Percentiles rank a stretch among this genome's conserved stretches.
These are phyloP conservation scores for Hansenula sp. DNA, from an alignment of 1,139 yeast genomes.

Conservation along the genomic window DNA sequence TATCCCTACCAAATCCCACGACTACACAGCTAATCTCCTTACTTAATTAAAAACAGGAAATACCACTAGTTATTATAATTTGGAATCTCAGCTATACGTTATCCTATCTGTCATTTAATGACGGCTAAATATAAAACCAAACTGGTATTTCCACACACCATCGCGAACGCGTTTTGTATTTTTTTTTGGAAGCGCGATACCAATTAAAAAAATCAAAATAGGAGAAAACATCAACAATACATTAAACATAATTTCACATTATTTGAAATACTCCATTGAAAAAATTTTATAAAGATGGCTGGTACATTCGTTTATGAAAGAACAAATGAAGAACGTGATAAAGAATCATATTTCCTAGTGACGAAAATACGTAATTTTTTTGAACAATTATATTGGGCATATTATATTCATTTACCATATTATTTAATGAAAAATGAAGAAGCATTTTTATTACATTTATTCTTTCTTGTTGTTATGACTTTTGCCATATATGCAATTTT, in stretches of 20 bases:
- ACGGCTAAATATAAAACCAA: background rate
- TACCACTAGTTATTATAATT: no score
- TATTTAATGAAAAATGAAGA: constrained; percentile 36
- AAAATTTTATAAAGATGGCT: constrained; percentile 16
- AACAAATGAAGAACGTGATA: constrained; percentile 20
- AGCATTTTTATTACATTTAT: constrained; percentile 31
- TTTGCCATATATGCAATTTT: constrained; percentile 23
- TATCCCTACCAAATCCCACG: no score
- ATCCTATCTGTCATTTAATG: no score
- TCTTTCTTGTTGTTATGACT: constrained; percentile 27
- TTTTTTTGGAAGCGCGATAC: no score
- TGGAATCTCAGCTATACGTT: no score
- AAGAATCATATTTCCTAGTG: constrained; percentile 15
- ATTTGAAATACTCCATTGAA: no score
- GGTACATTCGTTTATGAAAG: constrained; percentile 22
- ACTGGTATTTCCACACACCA: background rate
- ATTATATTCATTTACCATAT: constrained; percentile 36
- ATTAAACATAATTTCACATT: no score
- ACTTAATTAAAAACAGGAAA: no score
- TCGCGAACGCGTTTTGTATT: no score
- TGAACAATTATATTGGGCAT: constrained; percentile 32
- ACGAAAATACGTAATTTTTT: constrained; percentile 16
- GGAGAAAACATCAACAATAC: background rate
- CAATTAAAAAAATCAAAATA: no score
- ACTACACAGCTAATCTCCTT: no score